These are phyloP conservation scores for Magnolia changhungtana DNA, from an alignment of 164 flowering plant species.

Conservation along the genomic window DNA sequence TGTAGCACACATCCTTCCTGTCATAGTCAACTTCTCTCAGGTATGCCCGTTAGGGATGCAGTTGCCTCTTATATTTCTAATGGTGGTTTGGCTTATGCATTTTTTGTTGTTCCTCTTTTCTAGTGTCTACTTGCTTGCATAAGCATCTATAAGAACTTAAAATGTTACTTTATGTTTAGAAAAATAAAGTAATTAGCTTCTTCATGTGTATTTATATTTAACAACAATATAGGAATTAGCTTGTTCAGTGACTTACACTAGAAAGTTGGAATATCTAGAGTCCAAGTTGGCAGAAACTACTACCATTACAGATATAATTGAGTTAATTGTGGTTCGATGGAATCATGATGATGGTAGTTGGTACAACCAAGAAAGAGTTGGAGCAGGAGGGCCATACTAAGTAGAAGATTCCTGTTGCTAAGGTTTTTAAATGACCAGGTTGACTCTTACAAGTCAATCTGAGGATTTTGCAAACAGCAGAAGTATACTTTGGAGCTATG, in stretches of 20 bases:
- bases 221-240: background rate
- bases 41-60: conserved; percentile 29
- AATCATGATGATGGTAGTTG: background rate
- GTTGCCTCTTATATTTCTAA: background rate
- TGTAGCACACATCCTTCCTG: conserved; percentile 92
- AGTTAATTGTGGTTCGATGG: background rate
- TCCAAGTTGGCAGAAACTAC: background rate
- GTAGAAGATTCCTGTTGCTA: no score
- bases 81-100: background rate
- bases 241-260: no score
- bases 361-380: background rate
- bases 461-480: no score
- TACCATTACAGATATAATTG: background rate
- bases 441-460: no score
- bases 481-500: no score
- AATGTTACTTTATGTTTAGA: background rate
- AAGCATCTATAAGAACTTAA: background rate
- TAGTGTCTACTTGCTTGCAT: background rate
- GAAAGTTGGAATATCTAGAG: background rate
- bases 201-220: background rate
- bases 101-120: background rate
- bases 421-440: no score
- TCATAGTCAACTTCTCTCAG: conserved; percentile 93
- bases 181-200: background rate
- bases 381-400: background rate